Percentiles rank a stretch among this genome's conserved stretches.
These are phyloP conservation scores for Microstegium vimineum DNA, from an alignment of 176 grass and related monocot genomes.

Conservation along the genomic window DNA sequence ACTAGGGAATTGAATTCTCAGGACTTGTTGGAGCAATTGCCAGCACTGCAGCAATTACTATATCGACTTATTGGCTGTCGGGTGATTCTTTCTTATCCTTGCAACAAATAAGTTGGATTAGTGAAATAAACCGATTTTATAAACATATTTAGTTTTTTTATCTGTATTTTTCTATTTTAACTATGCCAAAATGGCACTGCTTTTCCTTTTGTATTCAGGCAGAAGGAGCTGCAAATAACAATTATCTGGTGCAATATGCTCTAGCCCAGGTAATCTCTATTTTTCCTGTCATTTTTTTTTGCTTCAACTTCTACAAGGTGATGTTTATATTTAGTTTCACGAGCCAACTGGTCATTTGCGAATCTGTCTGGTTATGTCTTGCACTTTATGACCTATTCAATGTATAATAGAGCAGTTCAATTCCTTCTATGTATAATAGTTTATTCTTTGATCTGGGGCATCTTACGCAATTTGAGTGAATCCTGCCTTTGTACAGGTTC, in stretches of 20 bases:
- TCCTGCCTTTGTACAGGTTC: constrained; percentile 48
- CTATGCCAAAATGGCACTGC: neutral
- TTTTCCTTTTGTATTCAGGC: constrained; percentile 51
- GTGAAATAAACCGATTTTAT: neutral
- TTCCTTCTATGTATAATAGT: neutral
- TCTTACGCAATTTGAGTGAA: constrained; percentile 3
- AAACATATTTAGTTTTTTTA: neutral
- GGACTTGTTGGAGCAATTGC: constrained; percentile 84
- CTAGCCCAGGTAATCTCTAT: constrained; percentile 62
- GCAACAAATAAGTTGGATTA: constrained; percentile 6
- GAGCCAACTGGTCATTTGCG: neutral
- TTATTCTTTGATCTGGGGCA: neutral
- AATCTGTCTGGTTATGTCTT: constrained; percentile 20
- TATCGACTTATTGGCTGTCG: constrained; percentile 90
- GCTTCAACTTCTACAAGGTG: neutral
- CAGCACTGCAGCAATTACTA: constrained; percentile 82
- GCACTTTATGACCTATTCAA: neutral
- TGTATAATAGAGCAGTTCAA: neutral
- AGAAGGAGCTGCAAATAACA: constrained; percentile 75
- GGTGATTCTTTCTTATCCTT: constrained; percentile 55
- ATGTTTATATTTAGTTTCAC: neutral
- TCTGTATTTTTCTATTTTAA: constrained; percentile 8
- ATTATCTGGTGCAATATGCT: constrained; percentile 88
- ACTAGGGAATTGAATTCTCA: constrained; percentile 77
- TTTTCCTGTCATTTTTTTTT: constrained; percentile 9